Conservation (phyloP, 192 early-diverging fungal species). For the Helicostylum pulchrum region DNA sequence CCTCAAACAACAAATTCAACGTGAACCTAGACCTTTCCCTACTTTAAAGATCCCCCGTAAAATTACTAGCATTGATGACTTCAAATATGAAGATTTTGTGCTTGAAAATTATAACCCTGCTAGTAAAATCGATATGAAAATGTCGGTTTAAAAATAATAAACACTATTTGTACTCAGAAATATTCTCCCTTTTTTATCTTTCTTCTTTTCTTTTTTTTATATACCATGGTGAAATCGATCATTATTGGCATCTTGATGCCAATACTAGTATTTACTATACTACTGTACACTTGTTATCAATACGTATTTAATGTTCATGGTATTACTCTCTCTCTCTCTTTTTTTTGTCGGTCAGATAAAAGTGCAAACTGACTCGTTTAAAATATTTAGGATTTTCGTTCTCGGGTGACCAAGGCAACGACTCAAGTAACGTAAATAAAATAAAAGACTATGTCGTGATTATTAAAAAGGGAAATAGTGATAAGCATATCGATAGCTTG, state of each 20-base stretch:
- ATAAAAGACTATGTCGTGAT: not conserved
- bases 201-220: not conserved
- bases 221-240: not conserved
- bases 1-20: slow-evolving; percentile 70
- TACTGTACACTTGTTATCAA: slow-evolving; percentile 25
- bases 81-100: slow-evolving; percentile 77
- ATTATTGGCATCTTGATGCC: slow-evolving; percentile 16
- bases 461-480: not conserved
- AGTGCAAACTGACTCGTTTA: not conserved
- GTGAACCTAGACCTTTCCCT: slow-evolving; percentile 82
- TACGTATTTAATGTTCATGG: slow-evolving; percentile 26
- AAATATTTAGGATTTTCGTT: too few species aligned
- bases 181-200: not conserved
- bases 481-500: not conserved
- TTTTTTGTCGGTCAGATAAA: not conserved
- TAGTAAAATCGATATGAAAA: slow-evolving; percentile 86
- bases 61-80: slow-evolving; percentile 62
- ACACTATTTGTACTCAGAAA: too few species aligned
- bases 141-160: slow-evolving; percentile 77
- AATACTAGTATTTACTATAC: slow-evolving; percentile 14
- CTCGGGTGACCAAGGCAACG: too few species aligned
- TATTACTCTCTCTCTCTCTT: slow-evolving; percentile 2
- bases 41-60: slow-evolving; percentile 60
- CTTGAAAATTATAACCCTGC: slow-evolving; percentile 84
- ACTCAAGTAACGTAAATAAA: not conserved